Evolutionary conservation across 768 basidiomycete species (phyloP), one percentile per base, ranked within the genome.

Genomic region (Mycena chlorophos): DNA sequence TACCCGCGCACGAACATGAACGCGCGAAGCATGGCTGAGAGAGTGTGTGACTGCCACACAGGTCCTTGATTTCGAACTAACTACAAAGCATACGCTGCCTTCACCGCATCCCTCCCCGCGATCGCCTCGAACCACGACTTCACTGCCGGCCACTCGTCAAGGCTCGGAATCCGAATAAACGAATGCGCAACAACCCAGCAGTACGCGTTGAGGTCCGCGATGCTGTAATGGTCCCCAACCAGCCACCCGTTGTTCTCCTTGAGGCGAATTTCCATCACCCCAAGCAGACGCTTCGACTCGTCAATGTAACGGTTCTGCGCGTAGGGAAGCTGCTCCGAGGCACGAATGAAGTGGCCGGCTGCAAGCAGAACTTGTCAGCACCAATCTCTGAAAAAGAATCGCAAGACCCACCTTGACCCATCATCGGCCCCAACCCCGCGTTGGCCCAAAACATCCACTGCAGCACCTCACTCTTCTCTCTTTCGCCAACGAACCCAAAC

Each of bases 361-460:
- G 38, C 14, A 14, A 23, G 23, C 19, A 16, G 31, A n/a, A 1
- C 38, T 28, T 40, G 26, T n/a, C 19, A 13, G 40, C 46, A 25
- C 3, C 1, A 2, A n/a, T 22, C 8, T 2, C 1, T 14, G 29
- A 10, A 29, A 40, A 38, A 39, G 4, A 17, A 30, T 22, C 6
- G 31, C 48, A 20, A 19, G 51, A 48, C 49, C 50, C 46, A 49
- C 13, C 50, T 51, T 47, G n/a, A 27, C 23, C 60, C 55, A 57
- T 61, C 60, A 61, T 49, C 37, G 65, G 57, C 39, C 65, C 40
- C 55, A 61, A 25, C 10, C 60, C 60, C 0, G 45, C 56, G 16
- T 61, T 57, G 14, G 72, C 71, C 65, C 78, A 82, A 58, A 79
- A 74, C 30, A 81, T 73, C 80, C 78, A 81, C 61, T 76, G 76